Base-by-base conservation (phyloP, 2,329 filamentous ascomycete species). In the Claviceps spartinae region DNA sequence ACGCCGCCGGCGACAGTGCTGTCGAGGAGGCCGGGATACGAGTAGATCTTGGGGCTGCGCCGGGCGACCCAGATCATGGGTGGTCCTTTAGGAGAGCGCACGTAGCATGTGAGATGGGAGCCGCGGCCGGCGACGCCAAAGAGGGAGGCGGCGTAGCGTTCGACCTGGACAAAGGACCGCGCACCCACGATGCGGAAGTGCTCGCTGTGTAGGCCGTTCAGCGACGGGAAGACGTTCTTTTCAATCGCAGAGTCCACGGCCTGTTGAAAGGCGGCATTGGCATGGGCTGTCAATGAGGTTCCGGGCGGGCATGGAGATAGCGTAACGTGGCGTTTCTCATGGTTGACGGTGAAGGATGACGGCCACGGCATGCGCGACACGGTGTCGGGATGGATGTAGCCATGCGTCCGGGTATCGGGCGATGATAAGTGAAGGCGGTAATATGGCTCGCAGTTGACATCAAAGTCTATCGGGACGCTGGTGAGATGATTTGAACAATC, bases 1-100 rank as follows among this genome's bases (percentile, higher is more conserved):
- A 90, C 79, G 0, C 87, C 87, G 3, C 87, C 87, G 0, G 86
- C 87, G 14, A 90, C 87, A 6, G 85, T 85, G 60, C 88, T 91
- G 62, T 93, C 87, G 52, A 90, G 72, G 74, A 86, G 81, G 3
- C 80, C 78, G 0, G 82, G 82, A 59, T 86, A 90, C 0, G 85
- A 89, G 64, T 83, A 78, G 60, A 90, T 84, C 9, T 72, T 76
- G 48, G 67, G 70, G 47, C 82, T 78, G 16, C 87, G 72, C 24
- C 82, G 71, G 0, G 87, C 83, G 1, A 87, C 76, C 87, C 87
- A 93, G 34, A 91, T 75, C 58, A 75, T 79, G 51, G 86, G 48
- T 9, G 38, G 47, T n/a, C 63, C 72, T 8, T 69, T 61, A 0
- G 46, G 34, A 5, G 54, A 50, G 9, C 54, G 59, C 11, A 67